Conservation (phyloP, 2,329 filamentous ascomycete genomes). For the Stemphylium lycopersici region DNA sequence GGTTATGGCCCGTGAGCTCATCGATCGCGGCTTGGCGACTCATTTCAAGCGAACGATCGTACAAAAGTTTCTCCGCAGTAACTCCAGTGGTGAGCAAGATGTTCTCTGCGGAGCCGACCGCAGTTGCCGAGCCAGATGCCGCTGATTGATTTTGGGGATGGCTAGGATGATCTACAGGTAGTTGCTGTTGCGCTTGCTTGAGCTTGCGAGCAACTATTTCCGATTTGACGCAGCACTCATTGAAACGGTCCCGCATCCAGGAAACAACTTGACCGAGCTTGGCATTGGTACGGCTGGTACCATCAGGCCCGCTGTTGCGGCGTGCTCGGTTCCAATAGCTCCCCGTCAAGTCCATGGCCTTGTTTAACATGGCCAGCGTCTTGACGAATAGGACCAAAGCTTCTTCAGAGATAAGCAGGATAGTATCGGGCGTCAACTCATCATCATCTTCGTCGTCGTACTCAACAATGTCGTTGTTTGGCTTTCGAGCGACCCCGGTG, state of each 20-base stretch:
- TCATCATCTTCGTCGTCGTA: slow-evolving; percentile 59
- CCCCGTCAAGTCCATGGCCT: slow-evolving; percentile 94
- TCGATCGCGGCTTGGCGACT: slow-evolving; percentile 92
- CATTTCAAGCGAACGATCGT: slow-evolving; percentile 96
- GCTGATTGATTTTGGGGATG: slow-evolving; percentile 79
- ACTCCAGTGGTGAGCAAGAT: slow-evolving; percentile 86
- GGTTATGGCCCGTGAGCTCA: slow-evolving; percentile 89
- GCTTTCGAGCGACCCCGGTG: slow-evolving; percentile 55
- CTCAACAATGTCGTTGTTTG: slow-evolving; percentile 57
- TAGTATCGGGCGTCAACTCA: slow-evolving; percentile 82
- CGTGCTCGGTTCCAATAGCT: slow-evolving; percentile 87
- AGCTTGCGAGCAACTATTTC: slow-evolving; percentile 91
- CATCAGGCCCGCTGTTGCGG: slow-evolving; percentile 59
- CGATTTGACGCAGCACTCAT: slow-evolving; percentile 95
- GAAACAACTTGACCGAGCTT: slow-evolving; percentile 92
- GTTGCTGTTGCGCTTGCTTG: slow-evolving; percentile 79
- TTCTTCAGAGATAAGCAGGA: slow-evolving; percentile 88
- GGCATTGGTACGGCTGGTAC: slow-evolving; percentile 44
- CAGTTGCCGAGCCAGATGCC: slow-evolving; percentile 62
- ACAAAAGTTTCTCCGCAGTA: slow-evolving; percentile 97
- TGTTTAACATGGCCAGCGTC: slow-evolving; percentile 84
- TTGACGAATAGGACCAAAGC: slow-evolving; percentile 96
- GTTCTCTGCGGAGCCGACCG: slow-evolving; percentile 72
- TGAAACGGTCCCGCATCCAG: slow-evolving; percentile 93
- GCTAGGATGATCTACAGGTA: slow-evolving; percentile 83